Conservation (phyloP, 1,284 basidiomycete species). For the Ustilago trichophora region DNA sequence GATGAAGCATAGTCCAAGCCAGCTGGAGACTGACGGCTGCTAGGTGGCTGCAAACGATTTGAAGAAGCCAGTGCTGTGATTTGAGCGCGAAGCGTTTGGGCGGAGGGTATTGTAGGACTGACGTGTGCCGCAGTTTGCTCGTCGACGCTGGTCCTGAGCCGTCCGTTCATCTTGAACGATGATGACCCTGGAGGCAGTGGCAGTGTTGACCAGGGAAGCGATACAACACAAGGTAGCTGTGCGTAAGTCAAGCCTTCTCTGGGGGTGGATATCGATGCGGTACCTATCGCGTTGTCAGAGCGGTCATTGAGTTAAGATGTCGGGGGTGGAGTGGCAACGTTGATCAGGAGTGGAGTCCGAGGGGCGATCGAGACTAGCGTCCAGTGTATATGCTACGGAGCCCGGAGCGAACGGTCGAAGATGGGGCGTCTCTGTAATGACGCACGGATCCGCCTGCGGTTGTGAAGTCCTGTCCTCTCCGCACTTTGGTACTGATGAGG, state of each 20-base stretch:
- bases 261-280: no score
- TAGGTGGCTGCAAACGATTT: neutral
- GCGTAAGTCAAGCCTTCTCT: no score
- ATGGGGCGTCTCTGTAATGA: no score
- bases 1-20: conserved; percentile 17
- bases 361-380: neutral
- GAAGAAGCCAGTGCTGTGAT: neutral
- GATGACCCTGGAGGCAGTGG: no score
- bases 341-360: neutral
- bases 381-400: neutral
- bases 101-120: neutral
- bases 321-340: no score
- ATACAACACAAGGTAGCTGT: no score
- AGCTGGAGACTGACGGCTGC: conserved; percentile 2
- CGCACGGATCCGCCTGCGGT: neutral
- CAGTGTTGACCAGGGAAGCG: no score
- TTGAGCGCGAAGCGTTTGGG: neutral
- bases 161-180: conserved; percentile 16
- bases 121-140: no score
- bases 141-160: conserved; percentile 4
- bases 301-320: no score
- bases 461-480: neutral
- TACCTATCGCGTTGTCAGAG: no score
- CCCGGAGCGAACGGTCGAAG: no score
- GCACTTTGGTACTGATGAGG: neutral